A percentile compares a stretch with the other conserved stretches of the same genome.
These are phyloP conservation scores for Saccharomyces eubayanus DNA, from an alignment of 805 yeast genomes.

Conservation along the genomic window DNA sequence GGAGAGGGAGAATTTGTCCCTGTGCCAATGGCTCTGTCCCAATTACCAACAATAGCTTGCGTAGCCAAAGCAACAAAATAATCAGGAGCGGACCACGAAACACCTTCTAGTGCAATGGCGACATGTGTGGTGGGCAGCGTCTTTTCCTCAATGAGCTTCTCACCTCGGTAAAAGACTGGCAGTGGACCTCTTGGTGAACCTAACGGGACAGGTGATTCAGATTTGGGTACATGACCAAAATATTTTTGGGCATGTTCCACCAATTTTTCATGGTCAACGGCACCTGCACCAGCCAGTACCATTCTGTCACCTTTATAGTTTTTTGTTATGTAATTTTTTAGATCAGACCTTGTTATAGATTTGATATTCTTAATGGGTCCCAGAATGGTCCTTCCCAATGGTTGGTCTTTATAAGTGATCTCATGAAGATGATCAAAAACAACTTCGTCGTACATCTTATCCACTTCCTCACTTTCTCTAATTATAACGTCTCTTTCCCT, in stretches of 20 bases:
- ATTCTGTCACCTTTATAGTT: slow-evolving; percentile 94
- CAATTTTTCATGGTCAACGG: slow-evolving; percentile 79
- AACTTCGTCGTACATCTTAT: slow-evolving; percentile 96
- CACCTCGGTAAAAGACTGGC: slow-evolving; percentile 80
- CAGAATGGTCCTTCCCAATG: slow-evolving; percentile 89
- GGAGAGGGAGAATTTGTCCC: slow-evolving; percentile 83
- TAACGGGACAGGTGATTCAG: slow-evolving; percentile 51
- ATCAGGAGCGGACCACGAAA: slow-evolving; percentile 93
- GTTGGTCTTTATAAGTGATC: slow-evolving; percentile 81
- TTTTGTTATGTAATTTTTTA: slow-evolving; percentile 67
- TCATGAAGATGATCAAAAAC: slow-evolving; percentile 95
- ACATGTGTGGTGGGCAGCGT: slow-evolving; percentile 83
- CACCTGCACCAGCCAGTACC: slow-evolving; percentile 97
- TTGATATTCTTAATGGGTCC: slow-evolving; percentile 89
- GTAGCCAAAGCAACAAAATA: slow-evolving; percentile 92
- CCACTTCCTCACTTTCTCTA: slow-evolving; percentile 95
- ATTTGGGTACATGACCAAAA: slow-evolving; percentile 58
- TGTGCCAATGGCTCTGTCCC: slow-evolving; percentile 89
- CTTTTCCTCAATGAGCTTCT: slow-evolving; percentile 73
- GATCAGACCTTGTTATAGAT: slow-evolving; percentile 67
- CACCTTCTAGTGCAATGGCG: slow-evolving; percentile 96
- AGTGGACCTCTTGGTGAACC: slow-evolving; percentile 57
- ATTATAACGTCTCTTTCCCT: slow-evolving; percentile 94
- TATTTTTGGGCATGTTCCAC: slow-evolving; percentile 66
- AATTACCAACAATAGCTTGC: slow-evolving; percentile 92